Evolutionary conservation across 23 red algal species (phyloP), one percentile per base, ranked within the genome.

Genomic region (Gracilariopsis chorda): DNA sequence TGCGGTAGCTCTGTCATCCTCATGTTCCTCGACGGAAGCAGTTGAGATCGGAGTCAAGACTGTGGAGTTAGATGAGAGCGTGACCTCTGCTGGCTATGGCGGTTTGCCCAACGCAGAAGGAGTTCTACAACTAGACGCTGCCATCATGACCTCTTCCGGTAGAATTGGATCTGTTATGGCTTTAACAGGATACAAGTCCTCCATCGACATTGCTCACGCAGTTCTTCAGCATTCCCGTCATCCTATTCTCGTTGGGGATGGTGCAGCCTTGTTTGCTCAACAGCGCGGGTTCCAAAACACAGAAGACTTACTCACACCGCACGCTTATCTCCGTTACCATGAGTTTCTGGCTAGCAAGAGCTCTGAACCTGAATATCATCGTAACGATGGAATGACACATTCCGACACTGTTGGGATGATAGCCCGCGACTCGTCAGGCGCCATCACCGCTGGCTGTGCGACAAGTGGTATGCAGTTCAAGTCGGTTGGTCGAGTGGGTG

Each of bases 381-480:
- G 21, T 1, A 63, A 62, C 37, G 48, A 17, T 47, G 88, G 78
- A 1, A 81, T 83, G 91, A 62, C 23, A 25, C 92, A 88, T 82
- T 88, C 87, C 3, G 96, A 98, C 69, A 98, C 96, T 32, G 92
- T 98, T 1, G 96, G 96, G 28, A 78, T 98, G 69, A 92, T 98
- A 40, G 77, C 65, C 33, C 19, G 42, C 8, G 91, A 92, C 60
- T 24, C 60, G n/a, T 51, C 27, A 0, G 90, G 82, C 14, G 79
- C 51, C 13, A 61, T 98, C 7, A 90, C 42, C 7, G 96, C 84
- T 55, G 92, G 92, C 29, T 95, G 92, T 56, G 88, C 96, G 35
- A 95, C 96, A 19, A 94, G 91, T 36, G 92, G 96, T 40, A 62
- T 83, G 80, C 70, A 93, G 48, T 98, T 98, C 53, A 95, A 95